Percentiles rank a stretch among this genome's conserved stretches.
These are phyloP conservation scores for Colletotrichum caudatum DNA, from an alignment of 2,329 filamentous ascomycete genomes.

Conservation along the genomic window DNA sequence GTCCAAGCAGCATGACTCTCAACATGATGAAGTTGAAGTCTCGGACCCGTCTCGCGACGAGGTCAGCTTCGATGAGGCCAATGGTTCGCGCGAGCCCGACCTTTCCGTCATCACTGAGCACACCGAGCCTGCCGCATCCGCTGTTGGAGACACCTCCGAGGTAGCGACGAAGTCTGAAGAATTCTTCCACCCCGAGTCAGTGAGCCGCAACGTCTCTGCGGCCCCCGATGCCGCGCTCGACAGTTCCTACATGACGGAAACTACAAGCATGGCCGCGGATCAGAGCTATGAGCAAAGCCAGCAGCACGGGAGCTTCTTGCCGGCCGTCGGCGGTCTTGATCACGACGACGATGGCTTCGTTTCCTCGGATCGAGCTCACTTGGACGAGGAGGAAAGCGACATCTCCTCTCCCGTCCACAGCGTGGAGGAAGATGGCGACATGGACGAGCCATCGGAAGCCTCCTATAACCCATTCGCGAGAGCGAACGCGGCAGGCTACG, in stretches of 20 bases:
- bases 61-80: conserved; percentile 1
- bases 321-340: not conserved
- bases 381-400: conserved; percentile 10
- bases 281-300: conserved; percentile 1
- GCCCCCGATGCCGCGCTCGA: conserved; percentile 9
- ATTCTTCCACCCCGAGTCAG: not conserved
- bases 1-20: not conserved
- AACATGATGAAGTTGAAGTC: not conserved
- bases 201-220: conserved; percentile 20
- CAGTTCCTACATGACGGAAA: conserved; percentile 30
- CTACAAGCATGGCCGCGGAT: conserved; percentile 2
- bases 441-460: not conserved
- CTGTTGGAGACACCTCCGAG: conserved; percentile 1
- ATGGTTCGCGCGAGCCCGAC: conserved; percentile 1
- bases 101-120: conserved; percentile 29
- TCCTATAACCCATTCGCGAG: conserved; percentile 28
- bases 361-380: conserved; percentile 9
- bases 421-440: conserved; percentile 18
- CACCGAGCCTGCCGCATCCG: conserved; percentile 18
- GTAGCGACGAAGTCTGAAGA: not conserved
- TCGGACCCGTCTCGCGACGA: not conserved
- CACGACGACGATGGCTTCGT: not conserved
- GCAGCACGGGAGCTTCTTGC: conserved; percentile 5
- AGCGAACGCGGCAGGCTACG: not conserved
- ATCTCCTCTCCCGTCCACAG: conserved; percentile 29